These are phyloP conservation scores for Scortechinia acanthostroma DNA, from an alignment of 2,329 filamentous ascomycete species.

Conservation along the genomic window DNA sequence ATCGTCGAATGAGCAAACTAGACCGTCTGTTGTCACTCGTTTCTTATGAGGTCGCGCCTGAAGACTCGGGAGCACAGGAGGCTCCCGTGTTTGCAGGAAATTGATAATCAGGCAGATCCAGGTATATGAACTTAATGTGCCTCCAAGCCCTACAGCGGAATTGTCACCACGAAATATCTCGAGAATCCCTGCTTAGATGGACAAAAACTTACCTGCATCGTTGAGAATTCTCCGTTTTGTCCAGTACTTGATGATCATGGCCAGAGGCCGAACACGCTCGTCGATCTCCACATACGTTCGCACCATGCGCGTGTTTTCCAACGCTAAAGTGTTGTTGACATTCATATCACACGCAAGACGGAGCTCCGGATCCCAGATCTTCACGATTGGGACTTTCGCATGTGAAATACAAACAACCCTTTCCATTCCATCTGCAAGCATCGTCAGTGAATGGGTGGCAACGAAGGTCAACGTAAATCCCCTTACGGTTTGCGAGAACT, in stretches of 20 bases:
- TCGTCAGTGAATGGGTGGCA: too few species aligned
- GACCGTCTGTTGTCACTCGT: slow-evolving; percentile 52
- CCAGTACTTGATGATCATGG: slow-evolving; percentile 98
- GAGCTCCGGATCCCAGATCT: slow-evolving; percentile 94
- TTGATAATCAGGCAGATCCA: slow-evolving; percentile 99
- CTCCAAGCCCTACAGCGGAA: slow-evolving; percentile 51
- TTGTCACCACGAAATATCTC: too few species aligned
- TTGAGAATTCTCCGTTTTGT: slow-evolving; percentile 87
- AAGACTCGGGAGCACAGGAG: slow-evolving; percentile 77
- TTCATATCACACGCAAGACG: slow-evolving; percentile 93
- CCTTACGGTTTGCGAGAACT: slow-evolving; percentile 75
- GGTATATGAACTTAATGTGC: slow-evolving; percentile 93
- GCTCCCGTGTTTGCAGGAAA: slow-evolving; percentile 81
- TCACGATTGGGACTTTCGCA: slow-evolving; percentile 96
- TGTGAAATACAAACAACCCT: slow-evolving; percentile 89
- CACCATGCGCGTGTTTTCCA: slow-evolving; percentile 97
- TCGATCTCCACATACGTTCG: slow-evolving; percentile 93
- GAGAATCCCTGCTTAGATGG: too few species aligned
- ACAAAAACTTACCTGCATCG: slow-evolving; percentile 75
- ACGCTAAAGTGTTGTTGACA: slow-evolving; percentile 88
- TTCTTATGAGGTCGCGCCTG: slow-evolving; percentile 67
- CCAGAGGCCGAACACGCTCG: slow-evolving; percentile 78
- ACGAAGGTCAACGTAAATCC: too few species aligned
- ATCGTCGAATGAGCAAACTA: slow-evolving; percentile 78
- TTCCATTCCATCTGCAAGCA: slow-evolving; percentile 85